Conservation (phyloP, 2,329 filamentous ascomycete species). For the Ophiobolus disseminans region DNA sequence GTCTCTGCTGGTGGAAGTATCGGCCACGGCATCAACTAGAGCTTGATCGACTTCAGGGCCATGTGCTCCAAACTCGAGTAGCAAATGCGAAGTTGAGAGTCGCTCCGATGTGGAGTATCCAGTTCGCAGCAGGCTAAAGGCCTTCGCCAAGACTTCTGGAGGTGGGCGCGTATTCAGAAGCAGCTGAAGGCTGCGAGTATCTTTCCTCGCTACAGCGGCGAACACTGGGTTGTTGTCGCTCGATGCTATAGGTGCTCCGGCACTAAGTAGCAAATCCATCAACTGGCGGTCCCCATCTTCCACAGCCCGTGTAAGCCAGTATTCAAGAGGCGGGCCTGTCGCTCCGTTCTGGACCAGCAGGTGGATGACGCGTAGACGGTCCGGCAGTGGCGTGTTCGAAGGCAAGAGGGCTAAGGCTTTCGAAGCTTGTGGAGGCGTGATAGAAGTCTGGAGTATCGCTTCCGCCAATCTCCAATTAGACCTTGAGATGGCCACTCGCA, state of each 20-base stretch:
- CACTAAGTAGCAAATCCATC: slow-evolving; percentile 37
- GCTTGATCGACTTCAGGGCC: slow-evolving; percentile 39
- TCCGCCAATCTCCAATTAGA: slow-evolving; percentile 40
- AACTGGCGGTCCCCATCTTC: slow-evolving; percentile 39
- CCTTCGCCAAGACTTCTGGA: slow-evolving; percentile 27
- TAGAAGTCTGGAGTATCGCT: slow-evolving; percentile 30
- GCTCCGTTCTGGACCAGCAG: slow-evolving; percentile 38
- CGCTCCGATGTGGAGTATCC: slow-evolving; percentile 30
- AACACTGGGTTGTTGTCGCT: slow-evolving; percentile 27
- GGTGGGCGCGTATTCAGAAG: slow-evolving; percentile 32
- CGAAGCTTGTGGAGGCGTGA: slow-evolving; percentile 39
- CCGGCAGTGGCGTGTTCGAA: slow-evolving; percentile 20
- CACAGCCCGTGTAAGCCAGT: slow-evolving; percentile 36
- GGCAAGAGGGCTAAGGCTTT: slow-evolving; percentile 33
- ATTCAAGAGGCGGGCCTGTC: slow-evolving; percentile 32
- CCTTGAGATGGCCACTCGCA: slow-evolving; percentile 34
- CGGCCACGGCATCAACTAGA: slow-evolving; percentile 36
- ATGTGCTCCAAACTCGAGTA: slow-evolving; percentile 36
- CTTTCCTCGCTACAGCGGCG: slow-evolving; percentile 31
- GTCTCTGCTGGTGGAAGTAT: slow-evolving; percentile 34
- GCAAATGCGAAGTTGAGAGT: slow-evolving; percentile 26
- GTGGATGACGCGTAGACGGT: slow-evolving; percentile 36
- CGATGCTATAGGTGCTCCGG: slow-evolving; percentile 32
- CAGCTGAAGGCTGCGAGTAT: slow-evolving; percentile 25
- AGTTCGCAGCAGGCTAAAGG: slow-evolving; percentile 32